These are phyloP conservation scores for Saccharomycopsis sp. DNA, from an alignment of 805 yeast genomes.

Conservation along the genomic window DNA sequence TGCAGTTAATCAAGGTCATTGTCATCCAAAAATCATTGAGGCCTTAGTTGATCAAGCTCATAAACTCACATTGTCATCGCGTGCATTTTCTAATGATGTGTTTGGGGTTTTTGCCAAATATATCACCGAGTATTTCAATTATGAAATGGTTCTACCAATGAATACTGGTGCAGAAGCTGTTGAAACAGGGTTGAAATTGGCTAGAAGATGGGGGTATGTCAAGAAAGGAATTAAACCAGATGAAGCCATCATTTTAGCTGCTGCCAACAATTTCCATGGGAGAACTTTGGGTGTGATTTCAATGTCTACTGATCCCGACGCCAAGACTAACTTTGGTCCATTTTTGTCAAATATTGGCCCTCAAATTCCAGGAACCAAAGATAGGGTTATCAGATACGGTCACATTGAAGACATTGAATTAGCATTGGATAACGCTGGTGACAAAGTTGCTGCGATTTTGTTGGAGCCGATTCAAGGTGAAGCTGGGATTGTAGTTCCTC, in stretches of 20 bases:
- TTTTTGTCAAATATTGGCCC: constrained; percentile 82
- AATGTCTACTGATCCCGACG: constrained; percentile 94
- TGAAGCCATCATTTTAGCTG: constrained; percentile 84
- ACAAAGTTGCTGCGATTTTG: constrained; percentile 81
- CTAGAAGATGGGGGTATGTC: constrained; percentile 95
- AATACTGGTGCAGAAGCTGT: constrained; percentile 99
- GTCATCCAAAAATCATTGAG: constrained; percentile 84
- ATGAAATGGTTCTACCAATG: constrained; percentile 94
- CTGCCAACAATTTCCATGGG: constrained; percentile 91
- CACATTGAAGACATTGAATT: constrained; percentile 76
- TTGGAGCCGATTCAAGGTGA: constrained; percentile 98
- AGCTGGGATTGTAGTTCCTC: constrained; percentile 96
- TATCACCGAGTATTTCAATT: constrained; percentile 80
- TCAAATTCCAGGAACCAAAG: constrained; percentile 64
- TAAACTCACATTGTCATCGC: constrained; percentile 74
- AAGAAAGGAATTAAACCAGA: constrained; percentile 75
- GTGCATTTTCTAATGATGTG: constrained; percentile 88
- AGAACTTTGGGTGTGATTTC: constrained; percentile 93
- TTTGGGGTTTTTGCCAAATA: constrained; percentile 84
- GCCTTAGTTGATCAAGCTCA: constrained; percentile 87
- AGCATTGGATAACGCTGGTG: constrained; percentile 78
- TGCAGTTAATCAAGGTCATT: constrained; percentile 97
- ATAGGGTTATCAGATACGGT: constrained; percentile 68
- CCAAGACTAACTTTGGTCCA: constrained; percentile 84
- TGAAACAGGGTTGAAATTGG: constrained; percentile 87